Evolutionary conservation across 2,329 filamentous ascomycete species (phyloP), one percentile per base, ranked within the genome.

Genomic region (Dichotomopilus funicola): DNA sequence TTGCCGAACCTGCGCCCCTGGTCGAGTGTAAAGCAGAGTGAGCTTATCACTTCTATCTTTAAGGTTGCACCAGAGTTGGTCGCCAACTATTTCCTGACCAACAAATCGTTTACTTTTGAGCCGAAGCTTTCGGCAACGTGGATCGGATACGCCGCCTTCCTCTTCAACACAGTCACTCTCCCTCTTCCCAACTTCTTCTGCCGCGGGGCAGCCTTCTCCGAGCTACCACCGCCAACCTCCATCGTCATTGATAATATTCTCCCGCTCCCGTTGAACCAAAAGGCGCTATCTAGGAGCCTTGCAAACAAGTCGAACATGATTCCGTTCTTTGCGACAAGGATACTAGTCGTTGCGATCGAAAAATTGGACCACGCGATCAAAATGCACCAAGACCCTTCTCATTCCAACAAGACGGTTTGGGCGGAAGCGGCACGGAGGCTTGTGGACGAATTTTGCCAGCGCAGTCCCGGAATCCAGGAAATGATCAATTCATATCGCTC

Each of bases 41-140:
- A 96, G 63, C 79, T 99, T 8, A 73, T 96, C 1, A 74, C 92
- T 4, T 78, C 85, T 3, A 90, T 95, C 37, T 95, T 99, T 67
- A 78, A 78, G 59, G 82, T 82, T 6, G 89, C 87, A 0, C 92
- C 95, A 0, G 94, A 97, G 70, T 78, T 97, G 3, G 82, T 95
- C 1, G 87, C 90, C 44, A 85, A 91, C 65, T 99, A 95, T 69
- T 97, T 96, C 66, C 77, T 84, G 44, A 85, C 82, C 67, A 91
- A 90, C 66, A 85, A 81, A 58, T 82, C 86, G 53, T 94, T 97
- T 65, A 83, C 86, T 0, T 90, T 95, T 60, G 91, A 97, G 43
- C 91, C 94, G 0, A 97, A 96, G 67, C 78, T 95, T 5, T 94
- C 91, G 3, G 86, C 91, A 45, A 94, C 91, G 0, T 99, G 94